phyloP scores from a whole-genome alignment of 116 monocot species.

The Trichopus zeylanicus region DNA sequence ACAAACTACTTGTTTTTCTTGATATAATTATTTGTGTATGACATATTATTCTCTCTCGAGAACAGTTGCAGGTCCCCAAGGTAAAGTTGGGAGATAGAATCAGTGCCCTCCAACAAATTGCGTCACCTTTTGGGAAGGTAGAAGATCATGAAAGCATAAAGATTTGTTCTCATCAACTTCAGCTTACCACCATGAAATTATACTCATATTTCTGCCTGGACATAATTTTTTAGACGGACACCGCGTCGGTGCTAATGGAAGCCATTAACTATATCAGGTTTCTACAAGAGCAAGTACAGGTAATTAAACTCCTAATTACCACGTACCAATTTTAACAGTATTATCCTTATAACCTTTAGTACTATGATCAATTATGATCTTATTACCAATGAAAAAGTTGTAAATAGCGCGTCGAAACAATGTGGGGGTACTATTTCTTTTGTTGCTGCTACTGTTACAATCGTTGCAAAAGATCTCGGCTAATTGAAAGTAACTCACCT shows the following conservation, averaged over 20 bases:
- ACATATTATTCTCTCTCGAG: neutral
- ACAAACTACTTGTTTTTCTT: neutral
- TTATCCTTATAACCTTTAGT: too few relatives aligned
- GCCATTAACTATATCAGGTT: conserved; percentile 71
- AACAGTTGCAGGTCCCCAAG: conserved; percentile 71
- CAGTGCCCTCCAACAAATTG: conserved; percentile 81
- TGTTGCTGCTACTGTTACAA: too few relatives aligned
- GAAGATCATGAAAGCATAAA: neutral
- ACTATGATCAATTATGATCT: too few relatives aligned
- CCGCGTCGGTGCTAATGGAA: conserved; percentile 86
- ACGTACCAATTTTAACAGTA: too few relatives aligned
- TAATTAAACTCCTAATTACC: too few relatives aligned
- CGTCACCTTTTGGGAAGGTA: conserved; percentile 98
- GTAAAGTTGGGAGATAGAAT: conserved; percentile 77
- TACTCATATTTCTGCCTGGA: neutral
- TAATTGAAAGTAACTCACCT: too few relatives aligned
- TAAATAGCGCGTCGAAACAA: too few relatives aligned
- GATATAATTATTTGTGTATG: too few relatives aligned
- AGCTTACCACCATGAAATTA: neutral
- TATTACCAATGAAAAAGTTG: too few relatives aligned
- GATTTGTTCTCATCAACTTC: neutral
- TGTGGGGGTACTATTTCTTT: too few relatives aligned
- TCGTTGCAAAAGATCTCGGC: too few relatives aligned
- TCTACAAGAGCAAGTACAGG: conserved; percentile 91
- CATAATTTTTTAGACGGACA: too few relatives aligned